phyloP scores from a whole-genome alignment of 139 green algal species.

The Chlorella ohadii region DNA sequence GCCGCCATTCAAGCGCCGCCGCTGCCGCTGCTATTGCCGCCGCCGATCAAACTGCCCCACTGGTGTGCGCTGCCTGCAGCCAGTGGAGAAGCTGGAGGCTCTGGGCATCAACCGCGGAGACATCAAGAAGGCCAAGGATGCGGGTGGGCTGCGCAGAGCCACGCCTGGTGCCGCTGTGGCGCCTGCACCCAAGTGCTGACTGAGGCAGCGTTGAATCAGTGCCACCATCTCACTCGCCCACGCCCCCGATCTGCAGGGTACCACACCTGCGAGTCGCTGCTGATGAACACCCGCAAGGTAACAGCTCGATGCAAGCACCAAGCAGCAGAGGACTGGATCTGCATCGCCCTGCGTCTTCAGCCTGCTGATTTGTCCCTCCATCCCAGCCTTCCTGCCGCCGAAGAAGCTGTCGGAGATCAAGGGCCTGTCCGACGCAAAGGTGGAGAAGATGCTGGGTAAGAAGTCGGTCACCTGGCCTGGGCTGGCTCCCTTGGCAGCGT shows the following conservation, averaged over 20 bases:
- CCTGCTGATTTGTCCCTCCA: not conserved
- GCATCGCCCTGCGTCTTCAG: not conserved
- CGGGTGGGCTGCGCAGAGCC: not conserved
- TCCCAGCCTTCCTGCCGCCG: not conserved
- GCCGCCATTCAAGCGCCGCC: too few relatives aligned
- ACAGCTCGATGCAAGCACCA: too few relatives aligned
- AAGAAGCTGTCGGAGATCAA: conserved; percentile 89
- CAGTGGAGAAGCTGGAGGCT: conserved; percentile 74
- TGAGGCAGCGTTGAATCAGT: too few relatives aligned
- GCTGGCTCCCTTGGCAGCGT: too few relatives aligned
- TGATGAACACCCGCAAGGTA: conserved; percentile 89
- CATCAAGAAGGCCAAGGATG: conserved; percentile 94
- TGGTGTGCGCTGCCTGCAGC: conserved; percentile 25
- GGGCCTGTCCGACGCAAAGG: conserved; percentile 93
- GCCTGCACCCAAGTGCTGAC: too few relatives aligned
- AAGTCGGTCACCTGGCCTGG: too few relatives aligned
- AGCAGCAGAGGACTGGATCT: too few relatives aligned
- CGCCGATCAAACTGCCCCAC: not conserved
- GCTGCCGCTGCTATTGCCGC: too few relatives aligned
- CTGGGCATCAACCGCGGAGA: conserved; percentile 80
- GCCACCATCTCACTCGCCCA: not conserved
- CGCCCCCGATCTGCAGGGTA: conserved; percentile 52
- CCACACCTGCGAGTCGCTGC: conserved; percentile 77
- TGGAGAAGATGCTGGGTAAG: conserved; percentile 89
- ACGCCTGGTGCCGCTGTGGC: too few relatives aligned